Conservation (phyloP, 2,329 filamentous ascomycete genomes). For the Dactylonectria estremocensis region DNA sequence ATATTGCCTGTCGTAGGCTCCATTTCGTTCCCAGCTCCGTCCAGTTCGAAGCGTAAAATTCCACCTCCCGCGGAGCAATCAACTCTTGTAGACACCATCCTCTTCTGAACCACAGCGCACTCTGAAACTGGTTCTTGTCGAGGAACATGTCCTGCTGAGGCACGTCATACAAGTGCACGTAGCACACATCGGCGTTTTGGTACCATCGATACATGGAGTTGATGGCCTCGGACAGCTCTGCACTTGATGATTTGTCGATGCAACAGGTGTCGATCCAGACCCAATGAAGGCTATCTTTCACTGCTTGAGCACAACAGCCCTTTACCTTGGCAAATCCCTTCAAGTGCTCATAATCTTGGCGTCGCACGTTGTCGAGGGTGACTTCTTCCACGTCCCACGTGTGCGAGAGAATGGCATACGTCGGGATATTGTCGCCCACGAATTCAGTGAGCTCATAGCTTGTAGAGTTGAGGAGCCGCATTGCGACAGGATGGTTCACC, state of each 20-base stretch:
- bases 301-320: conserved; percentile 24
- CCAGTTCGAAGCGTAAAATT: conserved; percentile 32
- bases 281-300: conserved; percentile 21
- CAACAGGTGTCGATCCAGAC: conserved; percentile 49
- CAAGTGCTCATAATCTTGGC: conserved; percentile 3
- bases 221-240: conserved; percentile 48
- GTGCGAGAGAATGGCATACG: conserved; percentile 27
- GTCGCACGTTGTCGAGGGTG: conserved; percentile 5
- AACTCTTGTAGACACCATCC: conserved; percentile 32
- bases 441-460: conserved; percentile 26
- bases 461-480: conserved; percentile 16
- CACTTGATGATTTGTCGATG: conserved; percentile 46
- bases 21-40: conserved; percentile 30
- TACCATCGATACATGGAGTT: conserved; percentile 51
- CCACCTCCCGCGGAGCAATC: conserved; percentile 29
- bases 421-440: conserved; percentile 16
- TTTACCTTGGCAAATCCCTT: conserved; percentile 26
- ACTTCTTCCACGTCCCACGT: conserved; percentile 31
- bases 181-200: conserved; percentile 43
- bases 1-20: conserved; percentile 26
- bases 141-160: conserved; percentile 16
- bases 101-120: conserved; percentile 25
- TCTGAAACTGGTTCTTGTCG: conserved; percentile 21
- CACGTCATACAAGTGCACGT: conserved; percentile 43
- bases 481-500: background rate